Evolutionary conservation across 2,329 filamentous ascomycete species (phyloP), one percentile per base, ranked within the genome.

Genomic region (Grosmannia serpens): DNA sequence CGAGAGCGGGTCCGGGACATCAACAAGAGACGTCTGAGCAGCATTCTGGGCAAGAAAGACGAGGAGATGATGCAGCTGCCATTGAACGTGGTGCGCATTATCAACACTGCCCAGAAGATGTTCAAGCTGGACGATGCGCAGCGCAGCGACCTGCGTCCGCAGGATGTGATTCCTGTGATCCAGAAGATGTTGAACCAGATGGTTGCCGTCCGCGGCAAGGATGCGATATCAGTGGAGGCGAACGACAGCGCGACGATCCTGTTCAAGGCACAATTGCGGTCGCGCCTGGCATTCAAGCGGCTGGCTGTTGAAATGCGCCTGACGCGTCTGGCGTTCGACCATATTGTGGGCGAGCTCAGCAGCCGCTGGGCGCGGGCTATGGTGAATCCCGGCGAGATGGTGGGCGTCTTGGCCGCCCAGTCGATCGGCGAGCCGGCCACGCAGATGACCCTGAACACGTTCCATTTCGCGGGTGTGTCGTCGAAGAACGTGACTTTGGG

Each of bases 401-500:
- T 99, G 59, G 94, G 94, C 75, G 94, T 99, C 26, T 77, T 99
- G 67, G 94, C 94, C 63, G 94, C 95, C 8, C 94, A 99, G 75
- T 99, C 94, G 35, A 99, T 99, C 70, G 94, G 94, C 76, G 94
- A 99, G 73, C 94, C 94, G 47, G 95, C 94, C 26, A 99, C 94
- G 1, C 94, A 99, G 78, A 99, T 99, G 94, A 99, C 94, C 1
- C 77, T 99, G 61, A 99, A 99, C 77, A 99, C 94, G 27, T 99
- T 99, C 87, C 94, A 99, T 80, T 99, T 99, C 73, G 91, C 94
- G 73, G 94, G 94, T 96, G 91, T 99, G 61, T 96, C 95, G 44
- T 96, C 92, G 27, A 99, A 99, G 86, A 99, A 99, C 80, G 92
- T 99, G 58, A 99, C 94, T 0, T 64, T 99, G 54, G 94, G 94